Evolutionary conservation across 108 stramenopile genomes (phyloP).

Genomic region (Skeletonema tropicum): DNA sequence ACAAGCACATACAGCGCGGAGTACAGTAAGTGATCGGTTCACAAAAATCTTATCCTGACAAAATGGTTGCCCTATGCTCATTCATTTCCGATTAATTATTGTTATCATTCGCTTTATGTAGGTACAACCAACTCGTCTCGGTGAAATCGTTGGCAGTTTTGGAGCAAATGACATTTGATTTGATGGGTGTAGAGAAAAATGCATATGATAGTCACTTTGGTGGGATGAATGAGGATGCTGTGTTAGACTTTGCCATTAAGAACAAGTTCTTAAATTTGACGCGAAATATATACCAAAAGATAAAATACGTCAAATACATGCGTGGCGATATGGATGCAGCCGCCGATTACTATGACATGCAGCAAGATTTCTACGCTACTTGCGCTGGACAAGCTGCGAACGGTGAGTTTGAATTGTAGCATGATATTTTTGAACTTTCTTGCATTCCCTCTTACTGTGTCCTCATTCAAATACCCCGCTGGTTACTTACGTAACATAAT

Average conservation of each 20-base stretch:
- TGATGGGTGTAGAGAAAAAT: not conserved
- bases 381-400: not conserved
- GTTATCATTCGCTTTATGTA: not conserved
- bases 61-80: too few species aligned
- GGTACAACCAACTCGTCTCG: not conserved
- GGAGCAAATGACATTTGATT: not conserved
- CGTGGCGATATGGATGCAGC: conserved; percentile 3
- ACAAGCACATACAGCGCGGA: not conserved
- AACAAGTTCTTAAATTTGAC: not conserved
- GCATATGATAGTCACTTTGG: not conserved
- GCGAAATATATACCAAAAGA: not conserved
- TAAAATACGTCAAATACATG: conserved; percentile 6
- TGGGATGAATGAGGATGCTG: not conserved
- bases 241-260: not conserved
- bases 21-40: not conserved
- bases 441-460: too few species aligned
- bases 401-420: not conserved
- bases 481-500: not conserved
- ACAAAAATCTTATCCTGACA: too few species aligned
- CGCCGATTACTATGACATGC: not conserved
- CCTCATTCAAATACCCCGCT: not conserved
- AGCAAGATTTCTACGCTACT: not conserved
- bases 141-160: not conserved
- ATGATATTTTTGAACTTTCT: not conserved
- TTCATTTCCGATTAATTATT: too few species aligned